Evolutionary conservation across 768 basidiomycete genomes (phyloP).

Genomic region (Termitomyces sp.): DNA sequence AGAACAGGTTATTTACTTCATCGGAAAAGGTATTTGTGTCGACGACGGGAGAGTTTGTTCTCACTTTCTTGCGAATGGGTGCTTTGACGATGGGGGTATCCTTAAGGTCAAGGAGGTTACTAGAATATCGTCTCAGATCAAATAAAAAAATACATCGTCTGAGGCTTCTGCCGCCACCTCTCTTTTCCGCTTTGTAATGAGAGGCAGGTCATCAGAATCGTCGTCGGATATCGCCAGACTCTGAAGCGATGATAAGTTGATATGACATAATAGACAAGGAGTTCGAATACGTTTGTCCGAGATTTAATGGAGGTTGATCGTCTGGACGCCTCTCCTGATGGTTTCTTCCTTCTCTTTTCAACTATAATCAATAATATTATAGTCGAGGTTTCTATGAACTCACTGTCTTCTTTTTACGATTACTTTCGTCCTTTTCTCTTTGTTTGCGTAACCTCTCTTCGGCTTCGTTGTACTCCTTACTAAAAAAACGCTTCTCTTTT

Average conservation of each 20-base stretch:
- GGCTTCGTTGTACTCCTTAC: conserved; percentile 22
- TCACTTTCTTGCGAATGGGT: conserved; percentile 7
- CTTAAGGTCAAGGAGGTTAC: conserved; percentile 1
- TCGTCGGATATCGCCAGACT: conserved; percentile 7
- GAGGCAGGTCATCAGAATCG: conserved; percentile 11
- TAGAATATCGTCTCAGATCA: background rate
- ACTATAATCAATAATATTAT: background rate
- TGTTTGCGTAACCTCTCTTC: conserved; percentile 15
- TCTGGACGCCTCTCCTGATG: background rate
- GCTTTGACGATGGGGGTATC: conserved; percentile 3
- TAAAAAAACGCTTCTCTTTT: conserved; percentile 34
- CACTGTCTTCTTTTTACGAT: conserved; percentile 14
- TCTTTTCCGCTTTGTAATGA: conserved; percentile 10
- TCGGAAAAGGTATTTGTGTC: background rate
- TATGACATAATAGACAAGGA: background rate
- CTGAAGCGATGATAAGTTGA: background rate
- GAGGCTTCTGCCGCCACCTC: conserved; percentile 1
- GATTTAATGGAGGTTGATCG: conserved; percentile 2
- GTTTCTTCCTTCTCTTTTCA: conserved; percentile 4
- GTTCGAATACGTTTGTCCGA: background rate
- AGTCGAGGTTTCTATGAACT: background rate
- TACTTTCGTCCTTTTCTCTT: conserved; percentile 16
- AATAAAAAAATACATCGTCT: conserved; percentile 5
- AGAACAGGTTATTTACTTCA: background rate
- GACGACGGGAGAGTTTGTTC: background rate